Evolutionary conservation across 1,284 basidiomycete genomes (phyloP), one percentile per base, ranked within the genome.

Genomic region (Pterulicium gracile): DNA sequence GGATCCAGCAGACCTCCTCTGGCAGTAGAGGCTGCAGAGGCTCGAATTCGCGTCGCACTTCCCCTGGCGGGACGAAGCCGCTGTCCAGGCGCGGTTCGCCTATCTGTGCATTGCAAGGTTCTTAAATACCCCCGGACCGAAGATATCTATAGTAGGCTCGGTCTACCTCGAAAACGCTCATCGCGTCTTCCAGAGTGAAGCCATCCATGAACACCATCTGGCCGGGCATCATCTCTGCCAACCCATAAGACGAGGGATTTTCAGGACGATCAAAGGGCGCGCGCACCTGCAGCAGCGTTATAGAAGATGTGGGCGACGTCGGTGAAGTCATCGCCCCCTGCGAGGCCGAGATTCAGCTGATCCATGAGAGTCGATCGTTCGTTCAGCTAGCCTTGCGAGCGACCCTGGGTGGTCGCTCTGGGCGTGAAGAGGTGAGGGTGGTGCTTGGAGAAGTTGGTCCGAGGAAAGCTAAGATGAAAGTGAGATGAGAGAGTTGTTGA

Each of bases 81-180:
- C 79, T 88, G 63, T 97, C 93, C 61, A 95, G 81, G 13, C 88
- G 79, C 10, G 88, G 82, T 61, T 95, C 90, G 48, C 90, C 88
- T 49, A 95, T 91, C 88, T 92, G 49, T 22, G 17, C 43, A 52
- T 36, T n/a, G 47, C 14, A 47, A 27, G 51, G 42, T 43, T 24
- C 19, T 10, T 34, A 15, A 10, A 43, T 15, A 21, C 42, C 15
- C 7, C 13, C 20, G 13, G 4, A 19, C 5, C n/a, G 13, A 23
- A 15, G 48, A 19, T 17, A 45, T 40, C 20, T 43, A n/a, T n/a
- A n/a, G n/a, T n/a, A n/a, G 50, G 36, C 24, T 34, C 24, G 50
- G 48, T 67, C 52, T 58, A 87, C 86, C 72, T 90, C 83, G 47
- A 94, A 79, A 14, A 88, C 88, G 51, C 86, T 87, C 91, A 95